Base-by-base conservation (phyloP, 495 filamentous ascomycete species). In the Venustampulla echinocandica region DNA sequence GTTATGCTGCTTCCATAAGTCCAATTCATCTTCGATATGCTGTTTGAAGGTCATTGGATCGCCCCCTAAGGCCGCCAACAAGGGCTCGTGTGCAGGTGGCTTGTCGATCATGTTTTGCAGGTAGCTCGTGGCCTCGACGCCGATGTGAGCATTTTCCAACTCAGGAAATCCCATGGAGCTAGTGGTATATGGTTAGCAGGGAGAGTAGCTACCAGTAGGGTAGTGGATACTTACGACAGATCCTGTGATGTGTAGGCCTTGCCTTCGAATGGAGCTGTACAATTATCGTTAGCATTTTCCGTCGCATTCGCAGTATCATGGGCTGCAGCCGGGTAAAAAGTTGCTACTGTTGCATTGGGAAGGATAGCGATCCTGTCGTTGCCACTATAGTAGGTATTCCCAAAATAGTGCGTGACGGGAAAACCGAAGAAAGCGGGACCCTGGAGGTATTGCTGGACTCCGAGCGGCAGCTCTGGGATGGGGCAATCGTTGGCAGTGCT, bases 51-150 rank as follows among this genome's bases (percentile, higher is more conserved):
- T 80, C 49, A 93, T 86, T 1, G 93, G 90, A 46, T 86, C 75
- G 36, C 93, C 93, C 20, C 90, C 93, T 13, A 97, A 75, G 15
- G 93, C 93, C 37, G 87, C 75, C 21, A 97, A 74, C 15, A 99
- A 77, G 18, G 90, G 87, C 57, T 99, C 93, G 44, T 81, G 82
- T 30, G 73, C 74, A 20, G 79, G 76, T 35, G 72, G 64, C 42
- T 77, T 73, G 59, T 77, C 73, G 57, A 90, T 76, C 43, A 92
- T 71, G 7, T 79, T 79, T 54, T 79, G 72, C 43, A 97, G 76
- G 66, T 90, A 99, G 65, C 92, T 80, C 21, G 84, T 79, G 27
- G 89, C 92, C 69, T 99, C 93, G 53, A 99, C 82, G 52, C 50
- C 57, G 36, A 59, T 50, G n/a, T 46, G 24, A 9, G 54, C 54